These are phyloP conservation scores for Lenzites betulinus DNA, from an alignment of 768 basidiomycete genomes.

Conservation along the genomic window DNA sequence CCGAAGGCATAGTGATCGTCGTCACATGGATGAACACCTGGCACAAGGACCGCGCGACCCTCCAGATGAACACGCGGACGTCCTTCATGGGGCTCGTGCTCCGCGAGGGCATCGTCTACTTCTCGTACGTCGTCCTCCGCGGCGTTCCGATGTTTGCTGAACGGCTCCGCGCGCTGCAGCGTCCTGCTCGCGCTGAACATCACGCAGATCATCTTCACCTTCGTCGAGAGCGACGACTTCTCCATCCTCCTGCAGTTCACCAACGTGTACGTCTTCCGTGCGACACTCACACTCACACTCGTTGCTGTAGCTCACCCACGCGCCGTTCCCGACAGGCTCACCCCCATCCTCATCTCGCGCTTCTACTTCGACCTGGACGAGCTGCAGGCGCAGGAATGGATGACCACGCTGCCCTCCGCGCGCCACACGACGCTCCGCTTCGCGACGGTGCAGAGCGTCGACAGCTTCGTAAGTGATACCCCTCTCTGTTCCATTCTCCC, in stretches of 20 bases:
- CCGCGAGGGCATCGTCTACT: slow-evolving; percentile 18
- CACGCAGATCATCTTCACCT: slow-evolving; percentile 17
- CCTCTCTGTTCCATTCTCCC: no score
- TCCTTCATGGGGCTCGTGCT: slow-evolving; percentile 16
- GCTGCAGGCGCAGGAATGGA: neutral
- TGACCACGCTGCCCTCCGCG: neutral
- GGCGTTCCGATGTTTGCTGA: neutral
- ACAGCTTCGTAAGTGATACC: no score
- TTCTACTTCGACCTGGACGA: slow-evolving; percentile 16
- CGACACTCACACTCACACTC: no score
- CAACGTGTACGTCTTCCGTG: slow-evolving; percentile 1
- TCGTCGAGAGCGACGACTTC: neutral
- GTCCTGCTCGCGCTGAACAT: slow-evolving; percentile 15
- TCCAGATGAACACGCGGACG: neutral
- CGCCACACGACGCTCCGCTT: neutral
- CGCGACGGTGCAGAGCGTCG: no score
- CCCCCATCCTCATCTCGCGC: slow-evolving; percentile 21
- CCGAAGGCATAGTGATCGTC: slow-evolving; percentile 18
- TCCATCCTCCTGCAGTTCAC: slow-evolving; percentile 9
- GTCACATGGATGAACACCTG: slow-evolving; percentile 23
- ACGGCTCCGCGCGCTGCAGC: neutral
- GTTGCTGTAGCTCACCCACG: neutral
- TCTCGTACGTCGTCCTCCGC: neutral
- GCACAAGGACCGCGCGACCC: neutral
- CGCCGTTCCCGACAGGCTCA: slow-evolving; percentile 3